Conservation (phyloP, 2,329 filamentous ascomycete genomes). For the Pseudopithomyces maydicus region DNA sequence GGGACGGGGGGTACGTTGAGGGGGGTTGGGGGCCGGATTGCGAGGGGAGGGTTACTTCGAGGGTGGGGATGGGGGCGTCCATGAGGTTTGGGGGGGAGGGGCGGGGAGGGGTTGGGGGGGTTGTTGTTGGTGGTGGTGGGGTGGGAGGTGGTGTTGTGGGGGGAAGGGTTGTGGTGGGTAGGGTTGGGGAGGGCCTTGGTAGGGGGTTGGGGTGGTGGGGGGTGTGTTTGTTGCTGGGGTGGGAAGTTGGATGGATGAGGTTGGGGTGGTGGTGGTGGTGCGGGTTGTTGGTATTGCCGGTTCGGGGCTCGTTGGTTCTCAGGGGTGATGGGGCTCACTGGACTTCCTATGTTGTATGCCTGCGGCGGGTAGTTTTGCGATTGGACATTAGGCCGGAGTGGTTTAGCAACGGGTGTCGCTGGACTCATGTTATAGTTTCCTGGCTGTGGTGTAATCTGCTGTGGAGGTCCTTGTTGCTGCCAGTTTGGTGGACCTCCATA, state of each 20-base stretch:
- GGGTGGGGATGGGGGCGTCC: constrained; percentile 62
- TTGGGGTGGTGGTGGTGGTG: constrained; percentile 22
- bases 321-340: constrained; percentile 44
- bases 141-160: constrained; percentile 41
- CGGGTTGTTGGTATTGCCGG: constrained; percentile 25
- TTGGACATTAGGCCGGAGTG: constrained; percentile 31
- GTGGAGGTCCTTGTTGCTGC: constrained; percentile 24
- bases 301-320: constrained; percentile 25
- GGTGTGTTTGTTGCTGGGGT: constrained; percentile 23
- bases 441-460: constrained; percentile 25
- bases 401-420: constrained; percentile 34
- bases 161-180: constrained; percentile 33
- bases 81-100: constrained; percentile 58
- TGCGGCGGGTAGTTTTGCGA: constrained; percentile 27
- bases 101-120: constrained; percentile 9
- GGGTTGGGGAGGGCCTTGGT: constrained; percentile 6
- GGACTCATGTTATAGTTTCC: constrained; percentile 30
- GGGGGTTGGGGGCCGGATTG: constrained; percentile 53
- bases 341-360: constrained; percentile 36
- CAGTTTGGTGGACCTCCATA: constrained; percentile 17
- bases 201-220: constrained; percentile 10
- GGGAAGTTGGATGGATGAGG: constrained; percentile 14
- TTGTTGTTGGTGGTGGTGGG: constrained; percentile 12
- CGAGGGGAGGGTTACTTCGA: constrained; percentile 63
- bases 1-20: constrained; percentile 84